These are phyloP conservation scores for Colletotrichum lentis DNA, from an alignment of 2,329 filamentous ascomycete species.

Conservation along the genomic window DNA sequence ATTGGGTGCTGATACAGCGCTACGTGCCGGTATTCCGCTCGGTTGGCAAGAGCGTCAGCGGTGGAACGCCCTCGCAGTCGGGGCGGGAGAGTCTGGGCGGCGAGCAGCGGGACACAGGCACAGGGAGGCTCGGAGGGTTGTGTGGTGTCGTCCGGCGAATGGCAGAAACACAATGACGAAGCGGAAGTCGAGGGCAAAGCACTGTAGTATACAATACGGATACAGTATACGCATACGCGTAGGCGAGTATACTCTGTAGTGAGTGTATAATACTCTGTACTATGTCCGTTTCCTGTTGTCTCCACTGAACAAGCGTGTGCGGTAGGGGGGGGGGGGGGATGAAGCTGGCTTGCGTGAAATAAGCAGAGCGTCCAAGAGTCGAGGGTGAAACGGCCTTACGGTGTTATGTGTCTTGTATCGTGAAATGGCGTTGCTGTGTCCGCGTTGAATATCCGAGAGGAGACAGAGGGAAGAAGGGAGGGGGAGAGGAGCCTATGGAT, in stretches of 20 bases:
- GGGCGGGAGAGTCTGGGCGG: constrained; percentile 34
- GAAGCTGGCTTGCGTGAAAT: constrained; percentile 11
- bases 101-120: neutral
- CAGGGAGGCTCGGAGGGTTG: too few relatives aligned
- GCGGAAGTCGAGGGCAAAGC: too few relatives aligned
- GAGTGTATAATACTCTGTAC: too few relatives aligned
- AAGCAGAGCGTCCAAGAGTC: neutral
- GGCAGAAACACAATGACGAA: too few relatives aligned
- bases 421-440: neutral
- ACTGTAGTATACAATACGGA: too few relatives aligned
- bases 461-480: neutral
- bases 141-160: too few relatives aligned
- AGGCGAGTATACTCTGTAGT: too few relatives aligned
- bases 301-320: constrained; percentile 39
- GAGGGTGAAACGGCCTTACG: constrained; percentile 8
- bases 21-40: constrained; percentile 32
- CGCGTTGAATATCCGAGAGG: neutral
- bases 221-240: too few relatives aligned
- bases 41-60: constrained; percentile 27
- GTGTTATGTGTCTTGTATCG: neutral
- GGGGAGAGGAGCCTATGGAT: neutral
- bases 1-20: constrained; percentile 15
- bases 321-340: constrained; percentile 5
- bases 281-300: neutral
- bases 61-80: constrained; percentile 27